Conservation (phyloP, 2,329 filamentous ascomycete species). For the Pyrenophora graminea region DNA sequence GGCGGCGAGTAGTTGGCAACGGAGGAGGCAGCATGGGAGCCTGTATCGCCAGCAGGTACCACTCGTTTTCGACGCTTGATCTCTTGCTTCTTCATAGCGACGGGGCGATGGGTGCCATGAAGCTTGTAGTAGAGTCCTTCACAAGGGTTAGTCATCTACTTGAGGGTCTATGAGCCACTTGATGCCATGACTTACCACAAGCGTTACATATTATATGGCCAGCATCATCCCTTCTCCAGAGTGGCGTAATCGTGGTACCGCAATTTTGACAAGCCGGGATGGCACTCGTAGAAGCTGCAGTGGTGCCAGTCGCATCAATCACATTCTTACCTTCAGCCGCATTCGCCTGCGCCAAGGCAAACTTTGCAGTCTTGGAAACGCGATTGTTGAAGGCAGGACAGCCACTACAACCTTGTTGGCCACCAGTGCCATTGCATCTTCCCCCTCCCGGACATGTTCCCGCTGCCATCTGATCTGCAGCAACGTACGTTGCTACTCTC, state of each 20-base stretch:
- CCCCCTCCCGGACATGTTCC: slow-evolving; percentile 97
- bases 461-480: slow-evolving; percentile 72
- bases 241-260: slow-evolving; percentile 90
- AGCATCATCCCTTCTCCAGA: slow-evolving; percentile 92
- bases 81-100: slow-evolving; percentile 98
- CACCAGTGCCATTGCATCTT: slow-evolving; percentile 93
- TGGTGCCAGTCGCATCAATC: slow-evolving; percentile 22
- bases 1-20: slow-evolving; percentile 37
- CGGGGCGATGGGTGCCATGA: slow-evolving; percentile 87
- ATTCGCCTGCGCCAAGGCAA: slow-evolving; percentile 57
- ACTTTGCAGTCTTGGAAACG: slow-evolving; percentile 82
- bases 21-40: slow-evolving; percentile 35
- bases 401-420: slow-evolving; percentile 90
- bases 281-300: slow-evolving; percentile 52
- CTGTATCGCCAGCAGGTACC: slow-evolving; percentile 70
- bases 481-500: slow-evolving; percentile 70
- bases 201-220: slow-evolving; percentile 99
- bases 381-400: slow-evolving; percentile 98
- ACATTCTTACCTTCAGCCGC: slow-evolving; percentile 32
- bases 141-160: slow-evolving; percentile 15
- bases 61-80: slow-evolving; percentile 96
- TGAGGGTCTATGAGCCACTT: not conserved
- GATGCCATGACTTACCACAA: slow-evolving; percentile 71
- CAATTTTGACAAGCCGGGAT: slow-evolving; percentile 97
- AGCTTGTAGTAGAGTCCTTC: slow-evolving; percentile 93